phyloP scores from a whole-genome alignment of 129 eudicot species.

The Saposhnikovia divaricata region DNA sequence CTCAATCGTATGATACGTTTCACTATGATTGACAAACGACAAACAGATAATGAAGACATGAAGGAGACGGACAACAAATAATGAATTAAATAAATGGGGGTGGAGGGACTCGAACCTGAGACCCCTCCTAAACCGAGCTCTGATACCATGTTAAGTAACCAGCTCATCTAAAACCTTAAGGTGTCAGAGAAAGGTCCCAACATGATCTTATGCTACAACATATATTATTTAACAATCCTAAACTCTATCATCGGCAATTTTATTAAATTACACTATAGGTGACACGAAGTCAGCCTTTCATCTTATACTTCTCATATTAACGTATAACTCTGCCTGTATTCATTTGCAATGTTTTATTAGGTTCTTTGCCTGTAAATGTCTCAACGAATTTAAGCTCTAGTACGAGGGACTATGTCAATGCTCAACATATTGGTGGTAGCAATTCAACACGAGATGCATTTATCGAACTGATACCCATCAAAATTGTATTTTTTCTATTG shows the following conservation, averaged over 20 bases:
- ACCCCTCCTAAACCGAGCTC: no score
- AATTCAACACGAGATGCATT: conserved; percentile 21
- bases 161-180: no score
- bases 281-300: not conserved
- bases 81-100: no score
- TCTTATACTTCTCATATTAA: not conserved
- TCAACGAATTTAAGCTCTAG: conserved; percentile 52
- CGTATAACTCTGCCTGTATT: not conserved
- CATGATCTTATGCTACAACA: no score
- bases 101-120: no score
- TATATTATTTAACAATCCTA: no score
- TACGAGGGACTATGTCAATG: conserved; percentile 49
- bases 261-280: not conserved
- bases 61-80: no score
- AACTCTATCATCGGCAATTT: not conserved
- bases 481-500: conserved; percentile 27
- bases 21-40: no score
- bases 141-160: no score
- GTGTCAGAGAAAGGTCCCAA: no score
- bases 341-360: conserved; percentile 25
- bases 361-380: conserved; percentile 72
- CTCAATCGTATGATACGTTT: no score
- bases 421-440: conserved; percentile 45
- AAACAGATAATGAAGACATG: no score
- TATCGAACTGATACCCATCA: conserved; percentile 19